Evolutionary conservation across 2,329 filamentous ascomycete species (phyloP), one percentile per base, ranked within the genome.

Genomic region (Aspergillus sp.): DNA sequence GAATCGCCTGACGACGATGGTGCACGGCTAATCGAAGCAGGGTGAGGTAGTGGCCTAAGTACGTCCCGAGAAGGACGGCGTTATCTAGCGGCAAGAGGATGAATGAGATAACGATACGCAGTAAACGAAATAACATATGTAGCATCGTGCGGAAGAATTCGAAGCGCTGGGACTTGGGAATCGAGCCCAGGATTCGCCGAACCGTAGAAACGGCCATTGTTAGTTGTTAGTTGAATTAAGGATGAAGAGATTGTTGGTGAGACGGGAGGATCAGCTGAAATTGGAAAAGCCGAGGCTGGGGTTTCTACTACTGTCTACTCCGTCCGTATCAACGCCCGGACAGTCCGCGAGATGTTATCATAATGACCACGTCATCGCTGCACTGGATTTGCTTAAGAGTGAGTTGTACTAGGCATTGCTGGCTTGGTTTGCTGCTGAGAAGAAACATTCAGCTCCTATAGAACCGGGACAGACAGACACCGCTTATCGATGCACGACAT

Each of bases 61-160:
- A 67, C 60, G 70, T 63, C 20, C 64, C 45, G 13, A 69, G 45
- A 6, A 79, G 60, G 41, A 80, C 60, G 23, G 63, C 53, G 3
- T 72, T 77, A 48, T 73, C 65, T n/a, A 81, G 49, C 1, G 80
- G 81, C 2, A 83, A 67, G 1, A 67, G 53, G 4, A 55, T 37
- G 19, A 64, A 49, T 0, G 64, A 61, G 19, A 62, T 44, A 12
- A 47, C 49, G 23, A 65, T 60, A 4, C 56, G 56, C 22, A 63
- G 48, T 7, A 66, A 33, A 45, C 58, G 63, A 49, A 54, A 49
- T 23, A 62, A 49, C 1, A 55, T 44, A 4, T 47, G 56, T 3
- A 51, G 39, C 9, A 57, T 25, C 6, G 20, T 35, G 48, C 41
- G 45, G 27, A 52, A 39, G 43, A 48, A 46, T 22, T 44, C 35